These are phyloP conservation scores for Epichloe coenophiala DNA, from an alignment of 2,329 filamentous ascomycete species.

Conservation along the genomic window DNA sequence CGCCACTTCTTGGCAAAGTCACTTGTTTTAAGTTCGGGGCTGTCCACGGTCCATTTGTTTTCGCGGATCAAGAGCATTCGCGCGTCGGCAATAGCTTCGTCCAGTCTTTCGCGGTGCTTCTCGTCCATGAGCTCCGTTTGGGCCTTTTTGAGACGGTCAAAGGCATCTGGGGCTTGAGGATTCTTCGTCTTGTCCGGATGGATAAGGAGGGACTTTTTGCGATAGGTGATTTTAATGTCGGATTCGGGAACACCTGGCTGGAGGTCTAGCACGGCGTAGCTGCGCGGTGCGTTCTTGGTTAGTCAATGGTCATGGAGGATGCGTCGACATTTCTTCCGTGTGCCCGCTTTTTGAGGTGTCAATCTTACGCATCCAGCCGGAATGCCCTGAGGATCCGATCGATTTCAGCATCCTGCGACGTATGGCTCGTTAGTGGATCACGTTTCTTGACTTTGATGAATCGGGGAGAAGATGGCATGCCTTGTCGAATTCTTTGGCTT, in stretches of 20 bases:
- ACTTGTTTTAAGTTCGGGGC: constrained; percentile 69
- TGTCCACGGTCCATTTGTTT: constrained; percentile 84
- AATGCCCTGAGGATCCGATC: constrained; percentile 89
- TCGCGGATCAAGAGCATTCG: constrained; percentile 91
- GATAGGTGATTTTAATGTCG: constrained; percentile 89
- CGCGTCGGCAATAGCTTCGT: constrained; percentile 92
- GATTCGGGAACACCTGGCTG: constrained; percentile 90
- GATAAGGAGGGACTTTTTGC: constrained; percentile 98
- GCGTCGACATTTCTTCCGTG: neutral
- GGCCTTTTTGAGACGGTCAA: constrained; percentile 91
- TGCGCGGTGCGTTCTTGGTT: constrained; percentile 16
- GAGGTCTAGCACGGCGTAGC: constrained; percentile 88
- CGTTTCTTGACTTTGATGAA: neutral
- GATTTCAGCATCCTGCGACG: constrained; percentile 73
- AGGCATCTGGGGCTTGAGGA: constrained; percentile 80
- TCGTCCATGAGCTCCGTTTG: constrained; percentile 87
- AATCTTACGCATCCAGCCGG: constrained; percentile 45
- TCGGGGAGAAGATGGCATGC: constrained; percentile 28
- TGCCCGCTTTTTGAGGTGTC: neutral
- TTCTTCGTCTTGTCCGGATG: constrained; percentile 97
- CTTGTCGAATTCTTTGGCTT: constrained; percentile 86
- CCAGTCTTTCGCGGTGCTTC: constrained; percentile 72
- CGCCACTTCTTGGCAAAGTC: constrained; percentile 79
- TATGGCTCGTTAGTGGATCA: constrained; percentile 8
- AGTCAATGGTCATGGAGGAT: neutral